Conservation (phyloP, 2,329 filamentous ascomycete species). For the Trichothecium roseum region DNA sequence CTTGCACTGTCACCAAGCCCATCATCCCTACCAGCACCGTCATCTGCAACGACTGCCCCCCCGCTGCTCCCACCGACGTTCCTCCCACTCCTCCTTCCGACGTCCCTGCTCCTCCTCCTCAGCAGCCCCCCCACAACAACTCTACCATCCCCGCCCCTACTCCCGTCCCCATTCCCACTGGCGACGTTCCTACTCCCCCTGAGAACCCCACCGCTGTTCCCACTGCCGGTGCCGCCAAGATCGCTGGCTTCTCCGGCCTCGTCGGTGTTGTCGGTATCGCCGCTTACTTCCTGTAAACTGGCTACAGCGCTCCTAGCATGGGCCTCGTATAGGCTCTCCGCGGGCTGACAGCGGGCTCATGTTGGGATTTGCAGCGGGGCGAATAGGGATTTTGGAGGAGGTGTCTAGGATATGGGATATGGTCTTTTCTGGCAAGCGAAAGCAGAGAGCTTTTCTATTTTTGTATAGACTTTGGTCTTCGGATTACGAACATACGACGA, state of each 20-base stretch:
- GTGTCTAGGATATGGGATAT: no score
- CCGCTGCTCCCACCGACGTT: conserved; percentile 14
- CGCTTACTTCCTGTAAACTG: conserved; percentile 47
- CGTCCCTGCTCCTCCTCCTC: conserved; percentile 11
- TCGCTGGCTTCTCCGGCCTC: conserved; percentile 44
- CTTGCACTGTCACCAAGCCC: conserved; percentile 56
- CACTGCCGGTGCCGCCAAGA: conserved; percentile 47
- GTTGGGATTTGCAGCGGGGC: no score
- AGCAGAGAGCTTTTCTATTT: no score
- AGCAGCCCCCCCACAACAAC: conserved; percentile 12
- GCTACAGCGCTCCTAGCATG: no score
- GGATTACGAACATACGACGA: no score
- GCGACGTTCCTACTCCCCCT: conserved; percentile 15
- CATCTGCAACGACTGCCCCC: conserved; percentile 43
- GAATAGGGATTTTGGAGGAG: no score
- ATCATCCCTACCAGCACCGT: conserved; percentile 41
- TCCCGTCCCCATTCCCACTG: conserved; percentile 16
- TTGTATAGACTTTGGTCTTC: no score
- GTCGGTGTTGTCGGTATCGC: conserved; percentile 50
- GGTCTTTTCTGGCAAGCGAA: no score
- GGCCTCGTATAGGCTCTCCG: no score
- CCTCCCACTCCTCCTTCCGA: conserved; percentile 9
- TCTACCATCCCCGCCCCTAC: conserved; percentile 16
- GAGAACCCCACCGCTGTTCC: conserved; percentile 25
- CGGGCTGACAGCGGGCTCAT: no score